Evolutionary conservation across 176 grass and related monocot genomes (phyloP), one percentile per base, ranked within the genome.

Genomic region (Aechmea fasciata): DNA sequence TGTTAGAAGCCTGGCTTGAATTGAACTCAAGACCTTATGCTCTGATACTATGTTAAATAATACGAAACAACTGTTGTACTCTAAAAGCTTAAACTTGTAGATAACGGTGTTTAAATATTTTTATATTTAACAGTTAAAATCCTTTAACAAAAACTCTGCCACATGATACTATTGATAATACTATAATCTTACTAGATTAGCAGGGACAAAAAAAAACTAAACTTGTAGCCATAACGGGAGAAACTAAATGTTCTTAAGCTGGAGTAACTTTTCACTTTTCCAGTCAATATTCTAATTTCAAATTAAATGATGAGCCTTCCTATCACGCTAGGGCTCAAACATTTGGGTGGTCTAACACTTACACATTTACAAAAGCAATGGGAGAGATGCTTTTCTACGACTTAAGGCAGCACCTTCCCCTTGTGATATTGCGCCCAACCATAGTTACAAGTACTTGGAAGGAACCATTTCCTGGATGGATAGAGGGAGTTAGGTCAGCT

Each of bases 381-480:
- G 67, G 47, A 2, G 63, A 65, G 17, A 22, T 73, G 74, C 15
- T 83, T 17, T 68, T 48, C 3, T 67, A 73, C n/a, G 69, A 77
- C 18, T 28, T 73, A 1, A 67, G 7, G 26, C 20, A n/a, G 1
- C 9, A 6, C 17, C 81, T 83, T 48, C 81, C 81, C 6, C 25
- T 83, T 13, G 48, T 63, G 20, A 77, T 83, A 18, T 10, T 83
- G 24, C 69, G 74, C 1, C 74, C 74, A 19, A 69, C 75, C 20
- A 15, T 70, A 2, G 68, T 50, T 25, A 73, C 48, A 49, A 83
- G 81, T 57, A 73, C 69, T 2, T 53, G 52, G 24, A 83, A 54
- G 64, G 75, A 78, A 18, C 81, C 81, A 63, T 59, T 59, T 59
- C 13, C 54, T 18, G 54, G 54, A 15, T 59, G 54, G 54, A 59